These are phyloP conservation scores for Thielaviopsis cerberus DNA, from an alignment of 2,329 filamentous ascomycete genomes.

Conservation along the genomic window DNA sequence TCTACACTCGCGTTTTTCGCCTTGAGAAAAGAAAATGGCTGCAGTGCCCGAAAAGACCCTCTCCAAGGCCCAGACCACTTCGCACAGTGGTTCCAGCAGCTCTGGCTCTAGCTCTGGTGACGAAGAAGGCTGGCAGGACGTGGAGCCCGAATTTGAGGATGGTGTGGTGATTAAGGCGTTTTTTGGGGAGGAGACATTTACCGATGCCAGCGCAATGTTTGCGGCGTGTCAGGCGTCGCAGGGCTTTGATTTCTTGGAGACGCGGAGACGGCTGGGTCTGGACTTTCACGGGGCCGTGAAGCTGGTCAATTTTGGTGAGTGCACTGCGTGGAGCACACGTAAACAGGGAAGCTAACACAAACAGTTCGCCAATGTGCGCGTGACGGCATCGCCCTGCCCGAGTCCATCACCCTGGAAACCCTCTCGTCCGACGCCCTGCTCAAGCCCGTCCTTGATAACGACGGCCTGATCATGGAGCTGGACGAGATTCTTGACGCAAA, in stretches of 20 bases:
- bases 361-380: conserved; percentile 30
- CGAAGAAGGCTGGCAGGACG: conserved; percentile 32
- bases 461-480: conserved; percentile 70
- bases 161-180: conserved; percentile 45
- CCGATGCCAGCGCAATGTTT: conserved; percentile 46
- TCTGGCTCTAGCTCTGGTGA: conserved; percentile 17
- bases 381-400: conserved; percentile 28
- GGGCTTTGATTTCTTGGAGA: conserved; percentile 46
- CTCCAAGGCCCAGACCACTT: conserved; percentile 2
- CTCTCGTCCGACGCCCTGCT: conserved; percentile 68
- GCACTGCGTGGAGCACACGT: not conserved
- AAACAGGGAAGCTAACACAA: not conserved
- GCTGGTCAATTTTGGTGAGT: conserved; percentile 48
- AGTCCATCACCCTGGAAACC: conserved; percentile 38
- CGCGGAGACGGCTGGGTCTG: conserved; percentile 37
- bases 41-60: conserved; percentile 2
- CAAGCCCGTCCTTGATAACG: conserved; percentile 71
- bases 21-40: conserved; percentile 1
- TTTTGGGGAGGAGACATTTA: conserved; percentile 47
- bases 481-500: conserved; percentile 49
- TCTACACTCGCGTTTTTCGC: not conserved
- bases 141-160: conserved; percentile 45
- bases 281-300: conserved; percentile 60
- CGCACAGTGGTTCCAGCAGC: conserved; percentile 5
- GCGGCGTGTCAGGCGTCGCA: conserved; percentile 47